phyloP scores from a whole-genome alignment of 2,329 filamentous ascomycete species.

The Aureobasidium leucospermi region DNA sequence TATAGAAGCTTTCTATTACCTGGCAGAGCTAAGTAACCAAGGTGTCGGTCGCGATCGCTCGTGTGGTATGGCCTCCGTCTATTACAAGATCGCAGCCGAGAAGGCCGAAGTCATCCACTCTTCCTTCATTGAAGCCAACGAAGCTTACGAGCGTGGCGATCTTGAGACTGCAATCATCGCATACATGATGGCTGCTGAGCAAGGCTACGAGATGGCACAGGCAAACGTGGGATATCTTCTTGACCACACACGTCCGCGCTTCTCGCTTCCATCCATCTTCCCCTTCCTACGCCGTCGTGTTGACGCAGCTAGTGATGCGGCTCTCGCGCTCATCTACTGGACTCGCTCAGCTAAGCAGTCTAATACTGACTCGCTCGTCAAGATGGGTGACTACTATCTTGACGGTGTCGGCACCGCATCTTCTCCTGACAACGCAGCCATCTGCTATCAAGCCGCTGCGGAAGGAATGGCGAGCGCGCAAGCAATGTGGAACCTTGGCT shows the following conservation, averaged over 20 bases:
- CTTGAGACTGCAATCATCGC: conserved; percentile 71
- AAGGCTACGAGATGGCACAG: conserved; percentile 83
- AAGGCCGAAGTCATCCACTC: conserved; percentile 84
- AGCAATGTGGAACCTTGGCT: conserved; percentile 92
- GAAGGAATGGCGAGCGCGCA: conserved; percentile 90
- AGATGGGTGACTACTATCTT: conserved; percentile 98
- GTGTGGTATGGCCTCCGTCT: conserved; percentile 67
- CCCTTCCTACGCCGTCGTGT: conserved; percentile 17
- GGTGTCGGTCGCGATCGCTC: conserved; percentile 73
- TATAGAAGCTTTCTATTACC: conserved; percentile 85
- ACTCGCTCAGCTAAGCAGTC: conserved; percentile 87
- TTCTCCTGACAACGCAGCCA: conserved; percentile 70
- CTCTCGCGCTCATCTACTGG: conserved; percentile 83
- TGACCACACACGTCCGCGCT: conserved; percentile 50
- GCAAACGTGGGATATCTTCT: conserved; percentile 84
- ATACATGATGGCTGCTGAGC: conserved; percentile 83
- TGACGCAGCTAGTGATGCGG: conserved; percentile 49
- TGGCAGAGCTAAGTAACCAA: conserved; percentile 77
- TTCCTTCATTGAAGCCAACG: conserved; percentile 74
- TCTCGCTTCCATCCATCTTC: conserved; percentile 19
- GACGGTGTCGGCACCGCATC: conserved; percentile 58
- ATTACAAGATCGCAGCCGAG: conserved; percentile 83
- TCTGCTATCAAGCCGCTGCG: conserved; percentile 86
- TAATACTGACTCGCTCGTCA: conserved; percentile 89
- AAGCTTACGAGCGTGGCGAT: conserved; percentile 72